Evolutionary conservation across 2,329 filamentous ascomycete species (phyloP).

Genomic region (Aspergillus persii): DNA sequence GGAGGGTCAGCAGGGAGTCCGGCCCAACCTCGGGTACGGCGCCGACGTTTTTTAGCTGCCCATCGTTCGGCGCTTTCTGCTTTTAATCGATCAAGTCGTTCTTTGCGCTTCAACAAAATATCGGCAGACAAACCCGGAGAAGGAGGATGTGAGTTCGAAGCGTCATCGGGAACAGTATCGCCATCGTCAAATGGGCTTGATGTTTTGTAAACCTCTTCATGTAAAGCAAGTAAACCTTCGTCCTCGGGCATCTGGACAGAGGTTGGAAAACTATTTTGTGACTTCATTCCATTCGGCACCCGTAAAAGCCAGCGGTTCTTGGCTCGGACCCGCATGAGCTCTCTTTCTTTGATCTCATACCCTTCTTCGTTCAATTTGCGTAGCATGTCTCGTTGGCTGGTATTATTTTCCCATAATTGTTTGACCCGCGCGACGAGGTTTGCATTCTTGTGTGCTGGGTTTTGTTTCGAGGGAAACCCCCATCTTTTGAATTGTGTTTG

Average conservation of each 20-base stretch:
- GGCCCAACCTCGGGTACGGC: constrained; percentile 66
- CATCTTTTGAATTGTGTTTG: constrained; percentile 75
- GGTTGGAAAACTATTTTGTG: constrained; percentile 31
- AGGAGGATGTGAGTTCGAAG: constrained; percentile 15
- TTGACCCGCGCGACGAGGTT: constrained; percentile 66
- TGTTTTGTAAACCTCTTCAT: constrained; percentile 39
- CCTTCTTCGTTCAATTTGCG: constrained; percentile 68
- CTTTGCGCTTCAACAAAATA: constrained; percentile 52
- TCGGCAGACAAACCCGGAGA: constrained; percentile 44
- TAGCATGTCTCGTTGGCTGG: constrained; percentile 71
- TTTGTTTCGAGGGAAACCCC: constrained; percentile 74
- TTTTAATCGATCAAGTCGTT: constrained; percentile 55
- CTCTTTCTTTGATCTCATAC: constrained; percentile 68
- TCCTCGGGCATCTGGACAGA: constrained; percentile 31
- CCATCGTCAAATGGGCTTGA: constrained; percentile 29
- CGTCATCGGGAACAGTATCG: constrained; percentile 25
- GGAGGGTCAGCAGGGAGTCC: constrained; percentile 66
- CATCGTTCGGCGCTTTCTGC: constrained; percentile 62
- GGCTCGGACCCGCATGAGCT: constrained; percentile 67
- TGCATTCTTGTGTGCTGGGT: constrained; percentile 67
- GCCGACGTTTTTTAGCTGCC: constrained; percentile 63
- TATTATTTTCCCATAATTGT: constrained; percentile 75
- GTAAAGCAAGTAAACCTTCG: constrained; percentile 37
- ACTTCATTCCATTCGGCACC: constrained; percentile 58
- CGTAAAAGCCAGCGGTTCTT: constrained; percentile 68